A percentile compares a stretch with the other conserved stretches of the same genome.
Conservation (phyloP, 345 rosid genomes). For the Limnanthes douglasii region DNA sequence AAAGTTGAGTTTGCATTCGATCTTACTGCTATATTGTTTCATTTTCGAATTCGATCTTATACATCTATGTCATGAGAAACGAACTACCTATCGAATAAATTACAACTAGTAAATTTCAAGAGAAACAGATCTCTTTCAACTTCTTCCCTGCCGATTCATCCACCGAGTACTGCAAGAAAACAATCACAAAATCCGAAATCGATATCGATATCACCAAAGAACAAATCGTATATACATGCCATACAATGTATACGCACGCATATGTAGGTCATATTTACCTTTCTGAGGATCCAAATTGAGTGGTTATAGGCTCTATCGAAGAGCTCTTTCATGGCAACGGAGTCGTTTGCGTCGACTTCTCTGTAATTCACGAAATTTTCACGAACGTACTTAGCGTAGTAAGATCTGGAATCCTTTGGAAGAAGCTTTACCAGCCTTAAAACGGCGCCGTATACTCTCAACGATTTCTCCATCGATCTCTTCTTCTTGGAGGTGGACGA, state of each 20-base stretch:
- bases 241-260: background rate
- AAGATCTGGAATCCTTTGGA: conserved; percentile 64
- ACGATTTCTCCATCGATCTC: conserved; percentile 79
- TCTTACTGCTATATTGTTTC: too few species aligned
- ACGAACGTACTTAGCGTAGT: conserved; percentile 82
- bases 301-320: conserved; percentile 72
- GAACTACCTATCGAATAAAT: too few species aligned
- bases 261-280: conserved; percentile 21
- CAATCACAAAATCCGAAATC: conserved; percentile 2
- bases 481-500: too few species aligned
- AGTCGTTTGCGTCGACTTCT: conserved; percentile 45
- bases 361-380: conserved; percentile 85
- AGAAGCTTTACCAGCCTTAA: conserved; percentile 64
- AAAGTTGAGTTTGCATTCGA: too few species aligned
- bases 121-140: conserved; percentile 42
- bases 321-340: conserved; percentile 57
- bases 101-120: too few species aligned
- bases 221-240: background rate
- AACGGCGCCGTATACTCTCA: conserved; percentile 63
- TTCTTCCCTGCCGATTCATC: conserved; percentile 53
- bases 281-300: conserved; percentile 86
- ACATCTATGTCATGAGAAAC: too few species aligned
- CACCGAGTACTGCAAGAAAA: conserved; percentile 51
- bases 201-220: too few species aligned
- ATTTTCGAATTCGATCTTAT: too few species aligned